Evolutionary conservation across 257 asterid genomes (phyloP), one percentile per base, ranked within the genome.

Genomic region (Solanum verrucosum): DNA sequence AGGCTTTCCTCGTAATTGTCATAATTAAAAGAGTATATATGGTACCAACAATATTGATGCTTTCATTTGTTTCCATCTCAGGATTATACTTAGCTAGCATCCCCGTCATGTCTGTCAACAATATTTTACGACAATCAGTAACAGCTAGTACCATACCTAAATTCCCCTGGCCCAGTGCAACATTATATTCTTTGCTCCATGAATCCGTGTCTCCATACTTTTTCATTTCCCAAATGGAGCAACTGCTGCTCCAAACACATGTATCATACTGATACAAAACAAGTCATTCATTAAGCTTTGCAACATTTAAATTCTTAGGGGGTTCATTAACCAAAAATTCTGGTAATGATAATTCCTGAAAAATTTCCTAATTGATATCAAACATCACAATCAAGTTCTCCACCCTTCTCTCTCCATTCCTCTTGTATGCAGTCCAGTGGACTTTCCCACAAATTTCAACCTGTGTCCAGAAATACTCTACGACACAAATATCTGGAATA

Each of bases 171-270:
- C 40, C 40, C 4, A 68, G 37, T 68, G 75, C 75, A 70, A 70
- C 40, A 31, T 14, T 70, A 31, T 70, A 70, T 31, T 70, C 77
- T 8, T 70, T 70, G 7, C 68, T 82, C 90, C 90, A 86, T n/a
- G 86, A 90, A 38, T 81, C 67, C 1, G 3, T 37, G 9, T 37
- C 77, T 14, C 89, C 90, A 59, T 88, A 88, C 37, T 44, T 77
- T 10, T 85, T 75, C 90, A 90, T 86, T 44, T 44, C 83, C 89
- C 90, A 90, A 31, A 88, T 81, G 60, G 86, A 70, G 44, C 86
- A 90, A 23, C 70, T 52, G 3, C 35, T 44, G 31, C 79, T 84
- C 88, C 20, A 21, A 40, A 52, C 21, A n/a, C 67, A 40, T 33
- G 44, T 44, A 78, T 85, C 33, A 8, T 79, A 84, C 8, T 70